Evolutionary conservation across 306 rosid species (phyloP).

Genomic region (Castanea mollissima): DNA sequence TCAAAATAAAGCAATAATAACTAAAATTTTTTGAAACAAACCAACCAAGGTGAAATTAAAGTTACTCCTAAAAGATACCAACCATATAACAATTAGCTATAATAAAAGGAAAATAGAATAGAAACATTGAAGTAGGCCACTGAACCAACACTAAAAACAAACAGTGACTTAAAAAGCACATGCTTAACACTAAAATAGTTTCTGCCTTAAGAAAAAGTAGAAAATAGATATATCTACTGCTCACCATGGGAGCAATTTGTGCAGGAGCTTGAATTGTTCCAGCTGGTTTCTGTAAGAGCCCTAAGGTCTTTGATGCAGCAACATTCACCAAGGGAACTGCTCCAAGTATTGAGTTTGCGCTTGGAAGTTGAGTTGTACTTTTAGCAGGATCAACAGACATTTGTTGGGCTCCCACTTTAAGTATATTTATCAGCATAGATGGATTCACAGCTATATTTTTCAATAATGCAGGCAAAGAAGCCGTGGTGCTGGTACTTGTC

Average conservation of each 20-base stretch:
- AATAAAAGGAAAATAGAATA: not conserved
- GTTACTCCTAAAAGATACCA: not conserved
- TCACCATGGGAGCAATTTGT: conserved; percentile 55
- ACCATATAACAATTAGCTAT: not conserved
- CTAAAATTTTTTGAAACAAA: not conserved
- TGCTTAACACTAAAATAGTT: not conserved
- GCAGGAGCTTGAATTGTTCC: conserved; percentile 47
- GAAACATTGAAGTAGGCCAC: not conserved
- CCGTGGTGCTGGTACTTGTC: conserved; percentile 21
- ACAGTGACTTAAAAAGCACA: conserved; percentile 2
- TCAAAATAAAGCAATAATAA: too few relatives aligned
- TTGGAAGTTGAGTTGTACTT: conserved; percentile 17
- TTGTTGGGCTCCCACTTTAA: conserved; percentile 47
- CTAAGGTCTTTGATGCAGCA: conserved; percentile 45
- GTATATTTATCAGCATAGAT: conserved; percentile 57
- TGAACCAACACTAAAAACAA: not conserved
- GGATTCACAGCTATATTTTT: conserved; percentile 82
- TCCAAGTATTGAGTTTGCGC: conserved; percentile 41
- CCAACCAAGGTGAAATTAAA: not conserved
- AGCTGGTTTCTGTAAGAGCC: conserved; percentile 49
- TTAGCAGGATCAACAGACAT: conserved; percentile 48
- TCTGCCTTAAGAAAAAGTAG: not conserved
- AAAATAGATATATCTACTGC: conserved; percentile 18
- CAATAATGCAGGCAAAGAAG: conserved; percentile 58
- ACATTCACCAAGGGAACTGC: conserved; percentile 37